Conservation (phyloP, 345 rosid species). For the Populus pruinosa region DNA sequence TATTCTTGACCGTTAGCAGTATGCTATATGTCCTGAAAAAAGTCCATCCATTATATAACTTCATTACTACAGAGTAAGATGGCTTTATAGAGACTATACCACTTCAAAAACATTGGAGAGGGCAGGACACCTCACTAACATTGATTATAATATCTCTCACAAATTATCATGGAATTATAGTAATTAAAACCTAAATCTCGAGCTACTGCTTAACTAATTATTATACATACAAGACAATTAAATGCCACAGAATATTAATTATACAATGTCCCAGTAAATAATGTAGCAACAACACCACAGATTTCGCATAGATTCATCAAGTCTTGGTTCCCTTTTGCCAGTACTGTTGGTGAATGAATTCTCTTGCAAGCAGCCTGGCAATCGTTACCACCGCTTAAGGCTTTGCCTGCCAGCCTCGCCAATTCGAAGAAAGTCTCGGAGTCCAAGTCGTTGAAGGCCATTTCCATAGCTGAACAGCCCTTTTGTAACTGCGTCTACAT, state of each 20-base stretch:
- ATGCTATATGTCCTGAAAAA: neutral
- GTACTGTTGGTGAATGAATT: neutral
- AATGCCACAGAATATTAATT: neutral
- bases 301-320: slow-evolving; percentile 29
- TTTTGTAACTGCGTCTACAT: slow-evolving; percentile 21
- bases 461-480: slow-evolving; percentile 19
- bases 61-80: too few relatives aligned
- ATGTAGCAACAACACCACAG: slow-evolving; percentile 20
- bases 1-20: neutral
- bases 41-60: neutral
- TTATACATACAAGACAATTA: neutral
- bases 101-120: too few relatives aligned
- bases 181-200: too few relatives aligned
- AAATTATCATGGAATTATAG: neutral
- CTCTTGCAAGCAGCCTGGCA: slow-evolving; percentile 24
- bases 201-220: neutral
- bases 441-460: slow-evolving; percentile 38
- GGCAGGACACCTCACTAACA: too few relatives aligned
- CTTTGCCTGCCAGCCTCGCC: slow-evolving; percentile 16
- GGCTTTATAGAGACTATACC: too few relatives aligned
- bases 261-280: slow-evolving; percentile 9
- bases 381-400: slow-evolving; percentile 16
- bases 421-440: slow-evolving; percentile 36
- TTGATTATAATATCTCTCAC: neutral
- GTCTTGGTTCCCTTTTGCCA: slow-evolving; percentile 24